Evolutionary conservation across 495 filamentous ascomycete genomes (phyloP), one percentile per base, ranked within the genome.

Genomic region (Penicillium bialowiezense): DNA sequence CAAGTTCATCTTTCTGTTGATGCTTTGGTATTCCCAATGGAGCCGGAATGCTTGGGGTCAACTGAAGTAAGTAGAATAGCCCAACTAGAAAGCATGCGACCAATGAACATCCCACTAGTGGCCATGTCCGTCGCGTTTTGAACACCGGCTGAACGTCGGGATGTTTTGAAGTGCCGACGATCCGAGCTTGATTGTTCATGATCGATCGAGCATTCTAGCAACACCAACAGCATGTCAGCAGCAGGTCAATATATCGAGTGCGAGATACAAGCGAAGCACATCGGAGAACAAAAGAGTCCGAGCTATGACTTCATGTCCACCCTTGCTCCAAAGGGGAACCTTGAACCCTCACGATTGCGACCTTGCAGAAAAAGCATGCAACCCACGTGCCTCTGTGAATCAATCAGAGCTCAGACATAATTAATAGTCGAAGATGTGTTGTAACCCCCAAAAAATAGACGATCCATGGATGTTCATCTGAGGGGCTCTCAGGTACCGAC

Each of bases 61-160:
- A 47, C 3, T 41, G 34, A 13, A 39, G 32, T 8, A 59, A 15
- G 32, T 65, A 67, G 13, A 38, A n/a, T n/a, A 61, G 33, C 7
- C 48, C 23, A 7, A 63, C 41, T 15, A 62, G 15, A 5, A 56
- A 3, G 31, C 52, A 58, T 15, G 50, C 40, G 17, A 46, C 19
- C 14, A 66, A 34, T 10, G 52, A 48, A 38, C 55, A 56, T 20
- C 44, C 21, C 10, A 56, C 2, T 5, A 55, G 36, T 0, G 53
- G 28, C n/a, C 48, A 56, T 28, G 43, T 19, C 18, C 48, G 14
- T 18, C 14, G 23, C 19, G 19, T 34, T 15, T 34, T 34, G 2
- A 15, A 17, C n/a, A 21, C 23, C 17, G 26, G 31, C 7, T 2
- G 6, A 39, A 36, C 19, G 35, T n/a, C 1, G 29, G 23, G 20